Percentiles rank a stretch among this genome's conserved stretches.
These are phyloP conservation scores for Xenoacremonium recifei DNA, from an alignment of 2,329 filamentous ascomycete genomes.

Conservation along the genomic window DNA sequence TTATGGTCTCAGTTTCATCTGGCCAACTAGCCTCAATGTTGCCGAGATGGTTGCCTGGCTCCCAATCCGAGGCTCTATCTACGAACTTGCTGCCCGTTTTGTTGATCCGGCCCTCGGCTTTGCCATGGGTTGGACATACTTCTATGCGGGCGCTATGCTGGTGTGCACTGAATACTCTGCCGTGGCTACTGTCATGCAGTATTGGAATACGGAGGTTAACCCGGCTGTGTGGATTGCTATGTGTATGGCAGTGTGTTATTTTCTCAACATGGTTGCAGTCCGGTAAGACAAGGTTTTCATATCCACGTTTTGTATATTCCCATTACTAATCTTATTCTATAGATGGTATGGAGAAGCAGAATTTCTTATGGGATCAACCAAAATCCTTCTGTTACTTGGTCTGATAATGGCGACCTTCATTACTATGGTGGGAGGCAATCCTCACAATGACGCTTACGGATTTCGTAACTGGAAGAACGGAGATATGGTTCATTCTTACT, in stretches of 20 bases:
- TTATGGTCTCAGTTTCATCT: conserved; percentile 44
- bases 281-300: conserved; percentile 23
- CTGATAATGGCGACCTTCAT: conserved; percentile 64
- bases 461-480: conserved; percentile 54
- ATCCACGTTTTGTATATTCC: no score
- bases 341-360: conserved; percentile 43
- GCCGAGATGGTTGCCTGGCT: conserved; percentile 59
- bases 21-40: conserved; percentile 45
- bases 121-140: conserved; percentile 52
- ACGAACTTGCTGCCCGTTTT: conserved; percentile 53
- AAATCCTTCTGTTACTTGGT: conserved; percentile 49
- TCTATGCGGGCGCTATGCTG: conserved; percentile 45
- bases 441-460: conserved; percentile 59
- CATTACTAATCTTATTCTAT: not conserved
- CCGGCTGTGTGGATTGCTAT: conserved; percentile 49
- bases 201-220: conserved; percentile 42
- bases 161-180: conserved; percentile 45
- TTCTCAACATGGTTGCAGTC: conserved; percentile 47
- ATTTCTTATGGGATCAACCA: conserved; percentile 56
- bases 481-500: conserved; percentile 33
- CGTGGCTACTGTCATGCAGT: conserved; percentile 44
- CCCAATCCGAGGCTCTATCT: conserved; percentile 53
- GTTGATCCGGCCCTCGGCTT: conserved; percentile 58
- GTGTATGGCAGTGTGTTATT: conserved; percentile 43
- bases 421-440: conserved; percentile 67